Evolutionary conservation across 768 basidiomycete species (phyloP).

Genomic region (Kwoniella europaea): DNA sequence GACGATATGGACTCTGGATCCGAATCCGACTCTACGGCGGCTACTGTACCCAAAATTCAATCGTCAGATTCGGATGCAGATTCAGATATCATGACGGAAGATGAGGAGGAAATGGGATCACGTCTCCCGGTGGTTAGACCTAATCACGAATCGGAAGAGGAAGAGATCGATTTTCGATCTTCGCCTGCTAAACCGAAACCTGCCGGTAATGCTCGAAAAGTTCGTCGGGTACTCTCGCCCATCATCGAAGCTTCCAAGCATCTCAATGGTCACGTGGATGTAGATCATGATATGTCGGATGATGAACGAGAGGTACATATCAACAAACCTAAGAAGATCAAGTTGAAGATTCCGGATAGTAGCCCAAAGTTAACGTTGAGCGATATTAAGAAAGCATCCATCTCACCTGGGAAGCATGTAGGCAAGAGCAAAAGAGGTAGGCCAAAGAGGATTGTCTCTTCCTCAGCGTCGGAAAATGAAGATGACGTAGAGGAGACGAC

Average conservation of each 20-base stretch:
- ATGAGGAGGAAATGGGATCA: neutral
- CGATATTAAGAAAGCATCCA: neutral
- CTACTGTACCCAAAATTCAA: constrained; percentile 33
- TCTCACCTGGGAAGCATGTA: too few relatives aligned
- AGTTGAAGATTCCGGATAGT: constrained; percentile 10
- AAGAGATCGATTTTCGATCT: neutral
- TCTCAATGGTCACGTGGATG: neutral
- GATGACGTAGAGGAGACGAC: constrained; percentile 25
- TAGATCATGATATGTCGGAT: constrained; percentile 11
- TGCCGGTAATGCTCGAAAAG: constrained; percentile 6
- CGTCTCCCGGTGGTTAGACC: neutral
- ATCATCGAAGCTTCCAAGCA: constrained; percentile 16
- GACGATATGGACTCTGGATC: constrained; percentile 34
- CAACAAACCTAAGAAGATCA: constrained; percentile 25
- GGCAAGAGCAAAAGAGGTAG: constrained; percentile 8
- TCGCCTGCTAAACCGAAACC: neutral
- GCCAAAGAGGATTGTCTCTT: constrained; percentile 37
- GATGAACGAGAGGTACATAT: constrained; percentile 17
- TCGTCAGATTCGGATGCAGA: constrained; percentile 34
- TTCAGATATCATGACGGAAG: constrained; percentile 10
- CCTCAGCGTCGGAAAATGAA: constrained; percentile 35
- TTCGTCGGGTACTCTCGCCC: constrained; percentile 24
- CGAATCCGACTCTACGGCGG: constrained; percentile 43
- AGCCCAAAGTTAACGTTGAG: constrained; percentile 10
- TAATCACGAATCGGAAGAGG: constrained; percentile 4